phyloP scores from a whole-genome alignment of 1,284 basidiomycete species.

The Cryptococcus hybrid region DNA sequence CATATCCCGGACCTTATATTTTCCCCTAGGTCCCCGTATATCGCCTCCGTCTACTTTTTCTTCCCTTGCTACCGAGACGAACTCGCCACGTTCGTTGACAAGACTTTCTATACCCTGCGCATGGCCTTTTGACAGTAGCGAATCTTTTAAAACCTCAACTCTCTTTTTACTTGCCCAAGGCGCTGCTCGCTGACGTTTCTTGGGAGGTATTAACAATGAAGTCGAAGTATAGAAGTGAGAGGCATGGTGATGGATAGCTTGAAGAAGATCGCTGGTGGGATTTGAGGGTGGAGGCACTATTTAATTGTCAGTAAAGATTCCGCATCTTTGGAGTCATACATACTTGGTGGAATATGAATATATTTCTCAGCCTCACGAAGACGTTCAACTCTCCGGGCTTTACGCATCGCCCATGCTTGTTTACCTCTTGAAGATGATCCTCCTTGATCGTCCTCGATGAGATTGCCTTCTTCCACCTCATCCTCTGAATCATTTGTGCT shows the following conservation, averaged over 20 bases:
- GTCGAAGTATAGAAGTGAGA: constrained; percentile 17
- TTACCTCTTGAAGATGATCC: constrained; percentile 8
- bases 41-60: background rate
- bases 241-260: constrained; percentile 21
- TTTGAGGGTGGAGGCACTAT: background rate
- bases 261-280: constrained; percentile 16
- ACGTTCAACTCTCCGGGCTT: constrained; percentile 1
- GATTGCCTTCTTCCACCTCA: constrained; percentile 1
- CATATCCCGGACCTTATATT: constrained; percentile 34
- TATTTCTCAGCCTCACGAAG: background rate
- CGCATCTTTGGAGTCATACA: background rate
- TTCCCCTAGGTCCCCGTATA: constrained; percentile 9
- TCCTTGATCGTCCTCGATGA: background rate
- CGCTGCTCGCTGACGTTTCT: constrained; percentile 1
- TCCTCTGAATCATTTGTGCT: background rate
- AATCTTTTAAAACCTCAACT: background rate
- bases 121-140: background rate
- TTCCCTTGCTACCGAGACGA: no score
- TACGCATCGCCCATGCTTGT: constrained; percentile 11
- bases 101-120: background rate
- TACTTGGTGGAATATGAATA: constrained; percentile 2
- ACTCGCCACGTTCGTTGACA: background rate
- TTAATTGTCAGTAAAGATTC: background rate
- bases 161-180: constrained; percentile 17
- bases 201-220: constrained; percentile 9